A percentile compares a stretch with the other conserved stretches of the same genome.
These are phyloP conservation scores for Coelastrella sp. DNA, from an alignment of 139 green algal genomes.

Conservation along the genomic window DNA sequence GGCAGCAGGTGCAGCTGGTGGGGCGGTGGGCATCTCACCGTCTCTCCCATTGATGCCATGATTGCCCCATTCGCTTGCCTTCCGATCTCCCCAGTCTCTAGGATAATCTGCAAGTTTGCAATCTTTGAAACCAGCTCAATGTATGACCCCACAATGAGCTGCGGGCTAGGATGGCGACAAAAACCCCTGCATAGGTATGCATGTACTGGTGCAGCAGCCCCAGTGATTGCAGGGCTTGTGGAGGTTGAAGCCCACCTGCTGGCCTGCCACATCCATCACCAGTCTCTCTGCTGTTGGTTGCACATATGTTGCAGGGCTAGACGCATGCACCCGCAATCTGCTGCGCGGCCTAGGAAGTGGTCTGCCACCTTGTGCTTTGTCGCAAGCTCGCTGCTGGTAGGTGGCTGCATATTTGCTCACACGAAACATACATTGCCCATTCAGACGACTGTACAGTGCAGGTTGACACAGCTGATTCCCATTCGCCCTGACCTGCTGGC, in stretches of 20 bases:
- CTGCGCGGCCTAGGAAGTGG: background rate
- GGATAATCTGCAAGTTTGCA: constrained; percentile 57
- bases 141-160: too few relatives aligned
- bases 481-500: background rate
- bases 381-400: background rate
- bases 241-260: constrained; percentile 14
- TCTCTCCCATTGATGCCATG: constrained; percentile 90
- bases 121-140: background rate
- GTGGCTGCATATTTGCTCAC: too few relatives aligned
- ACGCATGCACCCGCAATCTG: background rate
- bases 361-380: background rate
- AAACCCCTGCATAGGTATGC: background rate
- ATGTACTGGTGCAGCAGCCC: background rate
- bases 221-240: background rate
- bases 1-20: background rate
- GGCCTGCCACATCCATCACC: constrained; percentile 38
- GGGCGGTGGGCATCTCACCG: constrained; percentile 62
- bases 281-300: constrained; percentile 6
- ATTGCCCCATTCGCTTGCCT: constrained; percentile 93
- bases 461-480: background rate
- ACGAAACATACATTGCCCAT: too few relatives aligned
- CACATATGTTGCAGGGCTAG: background rate
- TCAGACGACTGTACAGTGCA: background rate
- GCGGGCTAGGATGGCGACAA: too few relatives aligned
- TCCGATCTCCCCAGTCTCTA: constrained; percentile 96